Evolutionary conservation across 345 rosid genomes (phyloP).

Genomic region (Clarkia xantiana): DNA sequence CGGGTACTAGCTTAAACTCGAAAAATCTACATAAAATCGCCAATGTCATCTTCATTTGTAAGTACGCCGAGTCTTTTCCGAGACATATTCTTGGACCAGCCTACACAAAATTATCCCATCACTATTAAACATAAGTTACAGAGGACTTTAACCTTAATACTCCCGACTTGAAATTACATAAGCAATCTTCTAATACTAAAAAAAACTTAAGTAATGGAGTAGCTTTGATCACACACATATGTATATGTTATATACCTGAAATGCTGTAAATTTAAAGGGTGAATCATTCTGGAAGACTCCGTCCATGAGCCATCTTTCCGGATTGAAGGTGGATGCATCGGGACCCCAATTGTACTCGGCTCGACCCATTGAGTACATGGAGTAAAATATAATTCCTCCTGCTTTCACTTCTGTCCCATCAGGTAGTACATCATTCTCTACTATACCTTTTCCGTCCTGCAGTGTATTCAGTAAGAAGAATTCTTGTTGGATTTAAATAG

Average conservation of each 20-base stretch:
- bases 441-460: constrained; percentile 75
- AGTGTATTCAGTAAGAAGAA: constrained; percentile 13
- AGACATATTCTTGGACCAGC: constrained; percentile 93
- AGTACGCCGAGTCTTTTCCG: constrained; percentile 93
- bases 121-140: too few relatives aligned
- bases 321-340: constrained; percentile 68
- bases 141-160: too few relatives aligned
- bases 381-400: constrained; percentile 92
- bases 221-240: too few relatives aligned
- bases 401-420: constrained; percentile 77
- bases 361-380: constrained; percentile 94
- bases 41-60: constrained; percentile 89
- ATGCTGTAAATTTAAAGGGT: constrained; percentile 94
- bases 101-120: constrained; percentile 13
- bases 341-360: constrained; percentile 91
- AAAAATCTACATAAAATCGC: constrained; percentile 72
- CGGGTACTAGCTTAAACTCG: constrained; percentile 50
- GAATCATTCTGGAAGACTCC: constrained; percentile 76
- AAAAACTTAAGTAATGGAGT: too few relatives aligned
- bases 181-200: too few relatives aligned
- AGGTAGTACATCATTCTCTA: constrained; percentile 69
- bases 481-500: constrained; percentile 21
- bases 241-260: constrained; percentile 60
- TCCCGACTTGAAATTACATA: too few relatives aligned
- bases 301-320: constrained; percentile 91